These are phyloP conservation scores for Pseudopithomyces maydicus DNA, from an alignment of 2,329 filamentous ascomycete species.

Conservation along the genomic window DNA sequence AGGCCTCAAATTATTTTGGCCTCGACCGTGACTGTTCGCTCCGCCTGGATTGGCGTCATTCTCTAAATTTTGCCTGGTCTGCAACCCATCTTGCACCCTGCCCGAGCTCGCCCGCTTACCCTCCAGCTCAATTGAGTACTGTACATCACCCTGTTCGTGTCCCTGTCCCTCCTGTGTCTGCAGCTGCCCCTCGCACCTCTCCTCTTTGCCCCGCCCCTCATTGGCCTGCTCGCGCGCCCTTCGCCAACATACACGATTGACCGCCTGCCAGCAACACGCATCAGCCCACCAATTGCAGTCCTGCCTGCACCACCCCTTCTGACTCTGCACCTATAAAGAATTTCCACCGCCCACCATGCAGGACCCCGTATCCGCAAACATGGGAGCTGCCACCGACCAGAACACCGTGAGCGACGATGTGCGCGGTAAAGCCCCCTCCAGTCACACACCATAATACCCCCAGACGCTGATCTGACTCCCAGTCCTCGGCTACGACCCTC, in stretches of 20 bases:
- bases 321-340: slow-evolving; percentile 12
- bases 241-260: background rate
- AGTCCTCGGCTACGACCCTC: slow-evolving; percentile 93
- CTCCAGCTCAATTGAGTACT: background rate
- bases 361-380: slow-evolving; percentile 21
- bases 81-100: background rate
- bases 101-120: background rate
- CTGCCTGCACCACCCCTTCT: background rate
- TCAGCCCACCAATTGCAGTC: background rate
- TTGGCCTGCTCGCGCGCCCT: background rate
- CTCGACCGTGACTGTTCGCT: slow-evolving; percentile 14
- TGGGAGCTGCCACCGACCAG: slow-evolving; percentile 34
- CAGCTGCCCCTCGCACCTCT: background rate
- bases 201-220: slow-evolving; percentile 1
- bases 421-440: slow-evolving; percentile 49
- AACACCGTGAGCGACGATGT: slow-evolving; percentile 55
- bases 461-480: slow-evolving; percentile 6
- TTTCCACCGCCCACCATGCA: slow-evolving; percentile 13
- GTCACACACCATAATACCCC: background rate
- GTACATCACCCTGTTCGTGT: too few relatives aligned
- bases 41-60: background rate
- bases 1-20: slow-evolving; percentile 14
- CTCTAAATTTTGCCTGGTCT: background rate
- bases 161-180: too few relatives aligned
- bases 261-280: background rate